Evolutionary conservation across 805 yeast species (phyloP).

Genomic region (Huiozyma sinensis): DNA sequence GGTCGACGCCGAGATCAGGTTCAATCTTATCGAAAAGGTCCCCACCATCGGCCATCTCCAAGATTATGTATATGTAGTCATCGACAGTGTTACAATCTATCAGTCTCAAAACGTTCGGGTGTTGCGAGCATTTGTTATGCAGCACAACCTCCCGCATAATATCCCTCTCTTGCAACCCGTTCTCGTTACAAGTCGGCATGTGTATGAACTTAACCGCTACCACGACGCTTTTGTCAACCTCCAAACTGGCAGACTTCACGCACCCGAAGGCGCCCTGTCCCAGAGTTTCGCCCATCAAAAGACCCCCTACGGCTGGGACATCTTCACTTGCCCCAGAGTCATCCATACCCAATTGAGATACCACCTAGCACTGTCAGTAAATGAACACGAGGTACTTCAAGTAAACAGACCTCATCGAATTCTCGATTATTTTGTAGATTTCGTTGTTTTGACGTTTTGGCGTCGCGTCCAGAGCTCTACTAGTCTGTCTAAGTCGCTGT

Average conservation of each 20-base stretch:
- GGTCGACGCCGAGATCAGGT: constrained; percentile 61
- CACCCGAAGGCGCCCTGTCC: constrained; percentile 64
- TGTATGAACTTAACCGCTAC: constrained; percentile 54
- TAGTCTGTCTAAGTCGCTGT: no score
- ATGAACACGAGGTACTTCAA: no score
- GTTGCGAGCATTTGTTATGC: constrained; percentile 49
- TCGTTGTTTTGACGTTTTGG: no score
- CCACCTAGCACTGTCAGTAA: neutral
- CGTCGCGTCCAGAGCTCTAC: no score
- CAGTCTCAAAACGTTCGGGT: constrained; percentile 49
- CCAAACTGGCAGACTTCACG: constrained; percentile 40
- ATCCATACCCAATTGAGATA: constrained; percentile 21
- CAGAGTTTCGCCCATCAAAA: constrained; percentile 40
- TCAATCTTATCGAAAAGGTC: constrained; percentile 72
- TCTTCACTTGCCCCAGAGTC: neutral
- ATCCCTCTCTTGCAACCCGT: constrained; percentile 31
- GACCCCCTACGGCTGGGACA: constrained; percentile 39
- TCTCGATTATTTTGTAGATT: no score
- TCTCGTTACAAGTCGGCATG: constrained; percentile 27
- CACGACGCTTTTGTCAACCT: constrained; percentile 28
- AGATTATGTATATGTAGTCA: constrained; percentile 52
- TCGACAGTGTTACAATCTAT: constrained; percentile 43
- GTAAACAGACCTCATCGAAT: no score
- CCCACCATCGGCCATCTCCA: constrained; percentile 66
- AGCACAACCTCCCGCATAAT: constrained; percentile 45